Evolutionary conservation across 2,329 filamentous ascomycete species (phyloP), one percentile per base, ranked within the genome.

Genomic region (Pseudogymnoascus sp.): DNA sequence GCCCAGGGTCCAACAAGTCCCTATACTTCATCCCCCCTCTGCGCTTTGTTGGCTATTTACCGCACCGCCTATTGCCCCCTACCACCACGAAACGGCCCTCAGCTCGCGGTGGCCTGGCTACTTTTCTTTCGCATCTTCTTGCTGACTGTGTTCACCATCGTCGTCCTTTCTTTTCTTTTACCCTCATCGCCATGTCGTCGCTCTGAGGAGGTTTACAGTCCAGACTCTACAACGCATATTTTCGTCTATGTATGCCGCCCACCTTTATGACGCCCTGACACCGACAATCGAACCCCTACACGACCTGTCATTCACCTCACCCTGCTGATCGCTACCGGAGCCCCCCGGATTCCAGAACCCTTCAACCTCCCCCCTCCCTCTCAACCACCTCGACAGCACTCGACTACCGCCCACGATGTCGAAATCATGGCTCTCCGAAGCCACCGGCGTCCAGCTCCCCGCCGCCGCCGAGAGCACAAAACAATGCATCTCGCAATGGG

Each of bases 401-500:
- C 38, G 19, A 17, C 1, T 3, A 10, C 38, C 26, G n/a, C 46
- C 46, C 26, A 53, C 26, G 7, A 53, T 53, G 46, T 53, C 46
- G 26, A 53, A 53, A 53, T 53, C 46, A 17, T 53, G 46, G 46
- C 46, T 53, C 15, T 53, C 46, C 0, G 46, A 53, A 53, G 46
- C 26, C 26, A 7, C 46, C 46, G 19, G 11, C 46, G 4, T 17
- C 46, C 23, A 53, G 26, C 15, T 53, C 46, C 46, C 46, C 26
- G 5, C 15, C 26, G 23, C 9, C 46, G 26, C 26, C 26, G 2
- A 53, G 26, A 31, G 9, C 26, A 31, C 26, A 3, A 53, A 53
- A 31, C 46, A 53, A 53, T 53, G 31, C 46, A 53, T 53, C 46
- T 53, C 46, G n/a, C 46, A 53, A 19, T 53, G 46, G 46, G 9